Evolutionary conservation across 108 stramenopile species (phyloP).

Genomic region (Nitzschia sp.): DNA sequence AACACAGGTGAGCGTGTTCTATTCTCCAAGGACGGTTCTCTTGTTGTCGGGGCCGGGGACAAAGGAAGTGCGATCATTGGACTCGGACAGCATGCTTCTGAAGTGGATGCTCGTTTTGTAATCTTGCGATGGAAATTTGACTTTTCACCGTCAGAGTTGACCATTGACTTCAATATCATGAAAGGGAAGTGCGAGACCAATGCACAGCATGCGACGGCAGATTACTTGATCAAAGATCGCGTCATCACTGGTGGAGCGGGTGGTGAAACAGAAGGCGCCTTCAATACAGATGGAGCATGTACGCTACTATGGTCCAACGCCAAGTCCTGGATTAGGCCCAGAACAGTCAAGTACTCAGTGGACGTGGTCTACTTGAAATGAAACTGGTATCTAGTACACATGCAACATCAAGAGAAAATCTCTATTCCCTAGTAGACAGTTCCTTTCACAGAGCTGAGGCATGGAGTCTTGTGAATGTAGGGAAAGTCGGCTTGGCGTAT

Average conservation of each 20-base stretch:
- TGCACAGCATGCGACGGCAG: slow-evolving; percentile 48
- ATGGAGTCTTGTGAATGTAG: slow-evolving; percentile 90
- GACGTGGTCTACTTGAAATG: slow-evolving; percentile 66
- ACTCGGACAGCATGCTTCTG: slow-evolving; percentile 44
- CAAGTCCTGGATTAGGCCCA: slow-evolving; percentile 83
- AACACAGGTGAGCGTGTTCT: slow-evolving; percentile 43
- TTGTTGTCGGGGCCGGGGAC: slow-evolving; percentile 83
- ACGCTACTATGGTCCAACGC: slow-evolving; percentile 82
- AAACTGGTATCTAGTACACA: background rate
- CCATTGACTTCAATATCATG: slow-evolving; percentile 70
- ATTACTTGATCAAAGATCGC: slow-evolving; percentile 52
- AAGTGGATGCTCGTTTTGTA: slow-evolving; percentile 43
- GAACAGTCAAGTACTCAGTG: slow-evolving; percentile 72
- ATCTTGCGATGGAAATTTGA: slow-evolving; percentile 87
- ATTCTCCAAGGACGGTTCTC: slow-evolving; percentile 62
- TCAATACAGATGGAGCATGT: slow-evolving; percentile 70
- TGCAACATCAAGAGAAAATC: background rate
- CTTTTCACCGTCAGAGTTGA: slow-evolving; percentile 60
- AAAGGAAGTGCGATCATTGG: slow-evolving; percentile 45
- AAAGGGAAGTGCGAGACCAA: slow-evolving; percentile 70
- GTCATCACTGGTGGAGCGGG: slow-evolving; percentile 75
- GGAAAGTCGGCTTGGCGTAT: slow-evolving; percentile 85
- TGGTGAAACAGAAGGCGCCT: slow-evolving; percentile 76
- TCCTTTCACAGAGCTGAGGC: slow-evolving; percentile 92
- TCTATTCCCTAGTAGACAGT: slow-evolving; percentile 49